Percentiles rank a stretch among this genome's conserved stretches.
These are phyloP conservation scores for Verticillium tricorpus DNA, from an alignment of 2,329 filamentous ascomycete species.

Conservation along the genomic window DNA sequence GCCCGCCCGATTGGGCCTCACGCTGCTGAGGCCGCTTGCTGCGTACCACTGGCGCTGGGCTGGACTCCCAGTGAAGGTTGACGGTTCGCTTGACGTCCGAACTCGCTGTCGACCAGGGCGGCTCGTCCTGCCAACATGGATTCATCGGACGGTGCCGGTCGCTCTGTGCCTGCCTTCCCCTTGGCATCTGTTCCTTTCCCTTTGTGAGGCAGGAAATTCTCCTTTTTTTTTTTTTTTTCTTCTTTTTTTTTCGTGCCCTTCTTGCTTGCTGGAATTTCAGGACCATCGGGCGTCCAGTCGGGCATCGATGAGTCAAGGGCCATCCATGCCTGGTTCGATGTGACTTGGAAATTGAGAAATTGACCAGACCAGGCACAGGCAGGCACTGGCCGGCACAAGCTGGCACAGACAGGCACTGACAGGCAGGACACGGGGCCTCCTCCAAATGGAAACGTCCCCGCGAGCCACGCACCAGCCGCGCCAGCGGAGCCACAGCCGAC, in stretches of 20 bases:
- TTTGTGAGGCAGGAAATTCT: background rate
- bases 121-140: background rate
- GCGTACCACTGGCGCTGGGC: background rate
- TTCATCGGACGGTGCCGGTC: background rate
- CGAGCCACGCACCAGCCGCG: background rate
- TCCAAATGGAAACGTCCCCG: background rate
- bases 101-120: background rate
- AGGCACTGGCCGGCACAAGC: no score
- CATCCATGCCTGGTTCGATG: background rate
- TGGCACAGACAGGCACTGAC: no score
- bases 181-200: no score
- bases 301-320: conserved; percentile 10
- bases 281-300: conserved; percentile 7
- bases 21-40: background rate
- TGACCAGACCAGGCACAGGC: no score
- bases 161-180: no score
- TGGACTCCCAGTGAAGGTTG: background rate
- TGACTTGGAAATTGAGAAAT: background rate
- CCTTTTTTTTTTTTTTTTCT: no score
- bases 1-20: background rate
- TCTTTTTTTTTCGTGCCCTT: background rate
- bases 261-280: background rate
- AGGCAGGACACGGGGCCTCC: no score
- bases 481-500: background rate
- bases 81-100: background rate